Base-by-base conservation (phyloP, 1,284 basidiomycete species). In the Cryptococcus floricola region DNA sequence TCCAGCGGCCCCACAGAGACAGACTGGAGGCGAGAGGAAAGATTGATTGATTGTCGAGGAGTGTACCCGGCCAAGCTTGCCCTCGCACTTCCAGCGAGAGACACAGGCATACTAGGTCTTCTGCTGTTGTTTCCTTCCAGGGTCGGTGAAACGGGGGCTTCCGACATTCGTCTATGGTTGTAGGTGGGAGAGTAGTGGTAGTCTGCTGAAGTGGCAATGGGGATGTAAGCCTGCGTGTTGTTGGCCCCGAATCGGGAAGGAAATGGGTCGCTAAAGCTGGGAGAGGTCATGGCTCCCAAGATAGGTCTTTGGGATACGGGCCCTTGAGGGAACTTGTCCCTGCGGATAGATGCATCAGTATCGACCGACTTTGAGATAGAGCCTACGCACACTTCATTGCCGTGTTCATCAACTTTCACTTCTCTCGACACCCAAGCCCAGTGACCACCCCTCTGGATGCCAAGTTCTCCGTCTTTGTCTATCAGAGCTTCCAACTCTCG, bases 391-490 rank as follows among this genome's bases (percentile, higher is more conserved):
- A 23, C 45, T 51, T 54, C 52, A 52, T 58, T 54, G 12, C 56
- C 61, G 3, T 43, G 44, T 4, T 48, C 61, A 43, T 58, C 60
- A 31, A 47, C 53, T 39, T 53, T 49, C 16, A 34, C 52, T 13
- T 63, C 58, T 19, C 62, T 60, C 1, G 62, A 62, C 1, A 73
- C 62, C 71, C 71, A 74, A 27, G 68, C 68, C 60, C 65, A 71
- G 18, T 62, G 52, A 25, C 65, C 60, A 14, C 69, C 68, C 27
- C 68, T 48, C n/a, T 59, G 59, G 19, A 74, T 70, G 5, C 70
- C 71, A 39, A 71, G 31, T 46, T 71, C 70, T 6, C 58, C 67
- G 39, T 74, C 71, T 53, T 72, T 74, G 34, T 67, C 61, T 45
- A 57, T 61, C 41, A 71, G 49, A 45, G 69, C 70, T 16, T 70